Evolutionary conservation across 768 basidiomycete genomes (phyloP).

Genomic region (Sporobolomyces phaffii): DNA sequence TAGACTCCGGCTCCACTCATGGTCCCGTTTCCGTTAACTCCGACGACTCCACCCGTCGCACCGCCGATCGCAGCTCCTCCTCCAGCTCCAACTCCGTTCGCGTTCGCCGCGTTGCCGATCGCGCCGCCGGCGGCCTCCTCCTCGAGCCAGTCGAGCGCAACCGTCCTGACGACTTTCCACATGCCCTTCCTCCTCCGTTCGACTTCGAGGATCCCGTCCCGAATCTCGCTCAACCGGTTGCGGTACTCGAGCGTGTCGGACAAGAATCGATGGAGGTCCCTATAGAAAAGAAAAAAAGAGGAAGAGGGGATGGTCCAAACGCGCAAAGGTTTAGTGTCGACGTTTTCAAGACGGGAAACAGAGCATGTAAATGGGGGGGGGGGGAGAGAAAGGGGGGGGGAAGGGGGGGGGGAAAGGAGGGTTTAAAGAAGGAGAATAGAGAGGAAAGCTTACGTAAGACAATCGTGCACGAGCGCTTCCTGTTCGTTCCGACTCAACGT

Average conservation of each 20-base stretch:
- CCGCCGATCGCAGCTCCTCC: background rate
- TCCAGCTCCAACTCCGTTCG: background rate
- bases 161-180: constrained; percentile 33
- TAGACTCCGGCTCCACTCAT: background rate
- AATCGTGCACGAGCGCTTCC: constrained; percentile 40
- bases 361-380: no score
- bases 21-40: background rate
- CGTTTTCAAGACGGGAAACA: no score
- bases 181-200: constrained; percentile 42
- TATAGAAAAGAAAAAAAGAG: no score
- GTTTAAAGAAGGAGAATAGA: background rate
- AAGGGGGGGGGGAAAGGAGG: background rate
- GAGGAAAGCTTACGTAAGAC: constrained; percentile 29
- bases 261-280: constrained; percentile 41
- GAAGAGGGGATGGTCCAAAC: no score
- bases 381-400: background rate
- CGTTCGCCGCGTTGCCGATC: background rate
- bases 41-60: background rate
- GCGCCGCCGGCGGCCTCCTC: constrained; percentile 24
- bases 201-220: constrained; percentile 41
- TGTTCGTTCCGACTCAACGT: constrained; percentile 37
- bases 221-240: constrained; percentile 39
- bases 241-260: constrained; percentile 43
- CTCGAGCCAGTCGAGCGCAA: constrained; percentile 34
- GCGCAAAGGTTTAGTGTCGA: no score